A percentile compares a stretch with the other conserved stretches of the same genome.
phyloP scores from a whole-genome alignment of 768 basidiomycete species.

The Lanmaoa rubissima region DNA sequence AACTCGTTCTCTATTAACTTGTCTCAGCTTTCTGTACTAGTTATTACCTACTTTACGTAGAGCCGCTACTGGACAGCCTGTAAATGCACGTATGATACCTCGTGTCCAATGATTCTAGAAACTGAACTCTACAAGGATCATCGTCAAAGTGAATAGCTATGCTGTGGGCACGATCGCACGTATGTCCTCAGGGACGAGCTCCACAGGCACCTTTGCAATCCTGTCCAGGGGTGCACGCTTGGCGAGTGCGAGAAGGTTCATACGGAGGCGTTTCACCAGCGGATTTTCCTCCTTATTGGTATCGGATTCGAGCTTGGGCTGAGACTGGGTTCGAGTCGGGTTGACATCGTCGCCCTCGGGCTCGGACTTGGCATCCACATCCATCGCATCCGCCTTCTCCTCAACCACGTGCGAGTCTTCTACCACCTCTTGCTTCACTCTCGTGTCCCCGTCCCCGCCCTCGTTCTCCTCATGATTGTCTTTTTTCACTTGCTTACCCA shows the following conservation, averaged over 20 bases:
- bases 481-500: conserved; percentile 19
- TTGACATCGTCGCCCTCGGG: not conserved
- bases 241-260: conserved; percentile 74
- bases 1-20: not conserved
- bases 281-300: conserved; percentile 43
- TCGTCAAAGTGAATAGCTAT: not conserved
- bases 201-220: conserved; percentile 60
- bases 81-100: not conserved
- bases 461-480: not conserved
- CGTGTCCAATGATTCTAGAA: conserved; percentile 4
- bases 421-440: conserved; percentile 15
- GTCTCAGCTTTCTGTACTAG: conserved; percentile 9
- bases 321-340: not conserved
- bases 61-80: not conserved
- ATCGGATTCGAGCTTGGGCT: not conserved
- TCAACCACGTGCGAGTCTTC: not conserved
- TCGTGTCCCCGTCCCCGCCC: conserved; percentile 2
- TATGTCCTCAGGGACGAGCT: conserved; percentile 65
- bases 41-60: conserved; percentile 18
- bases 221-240: conserved; percentile 75
- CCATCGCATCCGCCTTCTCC: conserved; percentile 7
- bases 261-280: conserved; percentile 53
- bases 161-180: conserved; percentile 59
- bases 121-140: not conserved
- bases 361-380: conserved; percentile 19